Evolutionary conservation across 129 eudicot genomes (phyloP).

Genomic region (Glebionis coronaria): DNA sequence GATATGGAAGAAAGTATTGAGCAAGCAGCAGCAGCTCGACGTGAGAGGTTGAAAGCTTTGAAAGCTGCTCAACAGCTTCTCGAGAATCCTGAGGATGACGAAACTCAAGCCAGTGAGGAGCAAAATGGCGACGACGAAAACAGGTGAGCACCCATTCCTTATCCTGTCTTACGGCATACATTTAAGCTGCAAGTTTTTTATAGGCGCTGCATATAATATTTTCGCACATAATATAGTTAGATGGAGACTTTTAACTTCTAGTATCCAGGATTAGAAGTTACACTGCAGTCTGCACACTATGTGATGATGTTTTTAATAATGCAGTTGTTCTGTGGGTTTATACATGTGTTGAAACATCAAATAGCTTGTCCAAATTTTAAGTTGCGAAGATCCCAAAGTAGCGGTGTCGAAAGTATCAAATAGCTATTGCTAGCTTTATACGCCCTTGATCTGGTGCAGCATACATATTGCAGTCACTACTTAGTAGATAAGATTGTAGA

Average conservation of each 20-base stretch:
- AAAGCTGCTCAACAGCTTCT: slow-evolving; percentile 70
- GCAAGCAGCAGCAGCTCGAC: slow-evolving; percentile 71
- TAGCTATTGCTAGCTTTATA: slow-evolving; percentile 1
- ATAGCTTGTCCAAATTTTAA: too few relatives aligned
- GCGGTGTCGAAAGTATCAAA: background rate
- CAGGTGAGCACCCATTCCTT: slow-evolving; percentile 28
- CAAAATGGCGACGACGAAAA: slow-evolving; percentile 36
- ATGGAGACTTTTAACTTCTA: too few relatives aligned
- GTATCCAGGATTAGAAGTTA: too few relatives aligned
- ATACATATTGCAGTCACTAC: background rate
- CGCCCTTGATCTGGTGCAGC: background rate
- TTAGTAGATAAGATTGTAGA: background rate
- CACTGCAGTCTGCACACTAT: too few relatives aligned
- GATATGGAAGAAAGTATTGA: slow-evolving; percentile 41
- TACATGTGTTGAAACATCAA: background rate
- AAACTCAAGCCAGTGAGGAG: slow-evolving; percentile 23
- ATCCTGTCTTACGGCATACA: background rate
- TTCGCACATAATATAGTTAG: background rate
- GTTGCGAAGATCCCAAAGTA: background rate
- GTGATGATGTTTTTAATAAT: too few relatives aligned
- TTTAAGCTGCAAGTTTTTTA: too few relatives aligned
- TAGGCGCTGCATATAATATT: background rate
- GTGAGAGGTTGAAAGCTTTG: slow-evolving; percentile 63
- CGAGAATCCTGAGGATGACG: slow-evolving; percentile 49
- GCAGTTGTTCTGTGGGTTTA: background rate